These are phyloP conservation scores for Exophiala sp. DNA, from an alignment of 2,329 filamentous ascomycete species.

Conservation along the genomic window DNA sequence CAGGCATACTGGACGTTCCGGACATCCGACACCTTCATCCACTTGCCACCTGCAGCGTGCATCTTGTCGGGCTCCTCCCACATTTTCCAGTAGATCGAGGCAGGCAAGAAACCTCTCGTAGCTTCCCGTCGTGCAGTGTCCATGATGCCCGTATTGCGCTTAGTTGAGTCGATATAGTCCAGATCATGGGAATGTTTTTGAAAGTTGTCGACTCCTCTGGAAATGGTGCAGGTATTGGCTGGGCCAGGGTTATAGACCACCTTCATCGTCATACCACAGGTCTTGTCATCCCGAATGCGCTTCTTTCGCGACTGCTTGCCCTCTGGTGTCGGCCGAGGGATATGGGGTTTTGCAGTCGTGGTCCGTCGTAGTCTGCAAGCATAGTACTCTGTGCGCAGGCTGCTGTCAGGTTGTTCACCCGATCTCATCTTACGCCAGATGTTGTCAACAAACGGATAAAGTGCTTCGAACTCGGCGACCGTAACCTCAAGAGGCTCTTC, in stretches of 20 bases:
- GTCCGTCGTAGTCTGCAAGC: constrained; percentile 43
- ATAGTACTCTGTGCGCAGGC: constrained; percentile 46
- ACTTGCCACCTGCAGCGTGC: constrained; percentile 43
- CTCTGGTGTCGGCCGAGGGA: constrained; percentile 39
- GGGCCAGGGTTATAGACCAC: constrained; percentile 44
- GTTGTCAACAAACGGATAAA: constrained; percentile 50
- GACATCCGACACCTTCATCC: constrained; percentile 46
- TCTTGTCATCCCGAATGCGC: constrained; percentile 43
- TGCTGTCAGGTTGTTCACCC: constrained; percentile 30
- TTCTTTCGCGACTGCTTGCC: constrained; percentile 47
- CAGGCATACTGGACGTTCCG: constrained; percentile 48
- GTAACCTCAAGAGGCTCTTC: constrained; percentile 46
- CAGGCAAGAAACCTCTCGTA: constrained; percentile 46
- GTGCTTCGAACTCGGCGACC: constrained; percentile 44
- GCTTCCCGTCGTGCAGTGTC: constrained; percentile 45
- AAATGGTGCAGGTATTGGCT: constrained; percentile 42
- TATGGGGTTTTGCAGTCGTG: constrained; percentile 39
- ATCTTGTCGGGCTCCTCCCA: constrained; percentile 45
- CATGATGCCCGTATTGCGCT: constrained; percentile 48
- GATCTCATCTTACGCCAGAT: constrained; percentile 48
- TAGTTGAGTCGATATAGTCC: constrained; percentile 47
- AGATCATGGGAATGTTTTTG: constrained; percentile 44
- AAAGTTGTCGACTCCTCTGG: constrained; percentile 40
- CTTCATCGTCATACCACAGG: constrained; percentile 48
- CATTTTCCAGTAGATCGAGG: constrained; percentile 49